phyloP scores from a whole-genome alignment of 1,139 yeast genomes.

The Yamadazyma trypodendri region DNA sequence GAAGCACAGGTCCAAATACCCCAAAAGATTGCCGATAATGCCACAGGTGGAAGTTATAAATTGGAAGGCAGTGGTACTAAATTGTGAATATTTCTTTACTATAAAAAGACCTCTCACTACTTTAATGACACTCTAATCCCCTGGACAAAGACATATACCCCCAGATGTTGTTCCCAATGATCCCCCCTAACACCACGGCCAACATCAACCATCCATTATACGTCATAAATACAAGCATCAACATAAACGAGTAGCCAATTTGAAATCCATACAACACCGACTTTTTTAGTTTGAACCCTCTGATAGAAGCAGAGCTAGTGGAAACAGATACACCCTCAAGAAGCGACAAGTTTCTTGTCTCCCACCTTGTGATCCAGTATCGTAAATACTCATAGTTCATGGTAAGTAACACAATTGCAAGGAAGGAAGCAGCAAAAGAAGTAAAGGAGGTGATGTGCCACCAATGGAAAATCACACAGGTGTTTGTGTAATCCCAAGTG shows the following conservation, averaged over 20 bases:
- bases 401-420: constrained; percentile 49
- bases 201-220: constrained; percentile 83
- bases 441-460: constrained; percentile 66
- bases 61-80: no score
- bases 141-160: constrained; percentile 29
- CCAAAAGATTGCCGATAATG: constrained; percentile 23
- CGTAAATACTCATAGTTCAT: constrained; percentile 64
- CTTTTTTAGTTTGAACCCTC: constrained; percentile 28
- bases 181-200: constrained; percentile 70
- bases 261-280: constrained; percentile 63
- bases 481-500: constrained; percentile 74
- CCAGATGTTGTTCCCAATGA: constrained; percentile 64
- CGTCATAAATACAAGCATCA: constrained; percentile 83
- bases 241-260: constrained; percentile 72
- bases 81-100: no score
- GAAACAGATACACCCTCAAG: constrained; percentile 17
- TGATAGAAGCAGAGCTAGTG: constrained; percentile 15
- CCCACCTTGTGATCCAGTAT: constrained; percentile 34
- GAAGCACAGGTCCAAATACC: constrained; percentile 36
- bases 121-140: constrained; percentile 51
- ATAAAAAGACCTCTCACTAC: neutral
- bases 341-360: constrained; percentile 15
- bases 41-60: constrained; percentile 17
- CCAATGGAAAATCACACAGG: constrained; percentile 73
- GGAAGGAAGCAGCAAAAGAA: constrained; percentile 53